These are phyloP conservation scores for Clarireedia hainanense DNA, from an alignment of 2,329 filamentous ascomycete species.

Conservation along the genomic window DNA sequence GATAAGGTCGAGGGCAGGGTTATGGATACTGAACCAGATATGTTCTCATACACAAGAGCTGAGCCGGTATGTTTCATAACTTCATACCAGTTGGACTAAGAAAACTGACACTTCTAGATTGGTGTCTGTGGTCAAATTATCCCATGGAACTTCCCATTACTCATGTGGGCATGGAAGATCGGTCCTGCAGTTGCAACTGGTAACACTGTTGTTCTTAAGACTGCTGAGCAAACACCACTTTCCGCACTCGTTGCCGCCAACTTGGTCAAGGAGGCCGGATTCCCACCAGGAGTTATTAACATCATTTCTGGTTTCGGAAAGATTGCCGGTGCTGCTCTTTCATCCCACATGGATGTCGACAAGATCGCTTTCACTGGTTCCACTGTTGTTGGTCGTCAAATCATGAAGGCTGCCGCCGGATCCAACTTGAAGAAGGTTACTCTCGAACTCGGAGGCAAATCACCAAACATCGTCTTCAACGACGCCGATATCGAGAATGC, in stretches of 20 bases:
- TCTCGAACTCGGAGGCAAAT: slow-evolving; percentile 55
- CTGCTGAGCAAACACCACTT: slow-evolving; percentile 54
- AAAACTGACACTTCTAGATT: slow-evolving; percentile 28
- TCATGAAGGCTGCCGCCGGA: slow-evolving; percentile 56
- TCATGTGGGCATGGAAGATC: slow-evolving; percentile 62
- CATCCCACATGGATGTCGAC: slow-evolving; percentile 56
- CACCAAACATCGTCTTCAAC: slow-evolving; percentile 54
- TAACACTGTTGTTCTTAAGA: slow-evolving; percentile 53
- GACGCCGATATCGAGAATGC: slow-evolving; percentile 55
- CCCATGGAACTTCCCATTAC: slow-evolving; percentile 63
- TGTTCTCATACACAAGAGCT: slow-evolving; percentile 61
- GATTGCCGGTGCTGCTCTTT: slow-evolving; percentile 55
- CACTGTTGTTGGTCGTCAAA: slow-evolving; percentile 51
- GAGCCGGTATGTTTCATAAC: slow-evolving; percentile 45
- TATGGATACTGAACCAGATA: slow-evolving; percentile 55
- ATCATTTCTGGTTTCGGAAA: slow-evolving; percentile 60
- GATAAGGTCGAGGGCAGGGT: slow-evolving; percentile 66
- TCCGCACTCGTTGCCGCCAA: slow-evolving; percentile 45
- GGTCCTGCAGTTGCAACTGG: slow-evolving; percentile 51
- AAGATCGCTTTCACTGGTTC: slow-evolving; percentile 62
- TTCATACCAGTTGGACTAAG: not conserved
- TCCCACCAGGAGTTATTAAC: slow-evolving; percentile 58
- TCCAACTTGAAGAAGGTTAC: slow-evolving; percentile 60
- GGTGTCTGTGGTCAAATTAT: slow-evolving; percentile 67
- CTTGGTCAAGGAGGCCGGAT: slow-evolving; percentile 54